Percentiles rank a stretch among this genome's conserved stretches.
These are phyloP conservation scores for Oenanthe javanica DNA, from an alignment of 140 eudicot species.

Conservation along the genomic window DNA sequence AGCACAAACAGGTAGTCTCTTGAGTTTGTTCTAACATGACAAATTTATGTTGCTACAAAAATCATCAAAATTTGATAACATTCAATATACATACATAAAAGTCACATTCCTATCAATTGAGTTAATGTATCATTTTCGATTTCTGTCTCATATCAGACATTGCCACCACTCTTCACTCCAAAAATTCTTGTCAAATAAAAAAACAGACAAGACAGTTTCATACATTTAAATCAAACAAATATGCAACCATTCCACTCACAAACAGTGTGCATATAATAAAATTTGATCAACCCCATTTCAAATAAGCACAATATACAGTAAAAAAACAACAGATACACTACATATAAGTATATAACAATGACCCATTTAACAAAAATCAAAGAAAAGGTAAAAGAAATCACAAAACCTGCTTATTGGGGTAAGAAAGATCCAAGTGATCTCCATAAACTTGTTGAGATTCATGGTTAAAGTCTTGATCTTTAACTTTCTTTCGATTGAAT, in stretches of 20 bases:
- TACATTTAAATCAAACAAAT: too few relatives aligned
- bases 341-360: background rate
- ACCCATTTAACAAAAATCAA: background rate
- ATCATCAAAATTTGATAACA: too few relatives aligned
- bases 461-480: background rate
- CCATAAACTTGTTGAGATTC: background rate
- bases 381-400: too few relatives aligned
- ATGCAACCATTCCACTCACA: background rate
- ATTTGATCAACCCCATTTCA: background rate
- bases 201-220: background rate
- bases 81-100: too few relatives aligned
- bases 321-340: background rate
- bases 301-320: too few relatives aligned
- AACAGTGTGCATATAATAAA: background rate
- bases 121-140: too few relatives aligned
- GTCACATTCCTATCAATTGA: background rate
- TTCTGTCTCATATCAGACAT: background rate
- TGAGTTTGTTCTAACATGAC: background rate
- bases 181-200: background rate
- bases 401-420: slow-evolving; percentile 6
- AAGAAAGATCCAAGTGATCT: slow-evolving; percentile 10
- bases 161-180: background rate
- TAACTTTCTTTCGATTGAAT: slow-evolving; percentile 4
- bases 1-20: too few relatives aligned
- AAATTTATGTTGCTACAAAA: background rate